phyloP scores from a whole-genome alignment of 306 rosid species.

The Mucuna pruriens region DNA sequence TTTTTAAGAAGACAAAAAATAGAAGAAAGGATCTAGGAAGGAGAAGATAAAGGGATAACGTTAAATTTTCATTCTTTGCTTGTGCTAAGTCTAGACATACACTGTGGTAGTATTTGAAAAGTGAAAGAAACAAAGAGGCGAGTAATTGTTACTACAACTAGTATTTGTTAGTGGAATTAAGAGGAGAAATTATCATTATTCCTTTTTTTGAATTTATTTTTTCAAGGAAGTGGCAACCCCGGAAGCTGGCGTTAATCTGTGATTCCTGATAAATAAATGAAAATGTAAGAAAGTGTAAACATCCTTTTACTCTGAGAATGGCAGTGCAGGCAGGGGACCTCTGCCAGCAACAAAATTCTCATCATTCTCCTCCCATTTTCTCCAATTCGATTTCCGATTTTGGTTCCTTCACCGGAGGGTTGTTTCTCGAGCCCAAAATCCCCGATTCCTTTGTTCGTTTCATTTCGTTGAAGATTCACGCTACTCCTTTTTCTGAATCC shows the following conservation, averaged over 20 bases:
- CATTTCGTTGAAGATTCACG: conserved; percentile 40
- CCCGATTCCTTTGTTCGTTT: conserved; percentile 59
- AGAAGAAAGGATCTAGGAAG: neutral
- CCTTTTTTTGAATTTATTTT: no score
- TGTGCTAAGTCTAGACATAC: neutral
- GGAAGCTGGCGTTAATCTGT: neutral
- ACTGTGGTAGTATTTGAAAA: neutral
- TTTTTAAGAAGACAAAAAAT: neutral
- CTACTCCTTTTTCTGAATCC: conserved; percentile 24
- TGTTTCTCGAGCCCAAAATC: conserved; percentile 70
- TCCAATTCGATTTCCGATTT: conserved; percentile 37
- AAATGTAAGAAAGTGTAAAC: neutral
- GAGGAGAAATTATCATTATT: no score
- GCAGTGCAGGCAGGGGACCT: conserved; percentile 52
- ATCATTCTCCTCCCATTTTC: conserved; percentile 35
- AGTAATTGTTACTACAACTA: neutral
- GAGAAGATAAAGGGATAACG: conserved; percentile 13
- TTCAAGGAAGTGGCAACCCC: neutral
- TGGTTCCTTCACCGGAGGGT: conserved; percentile 53
- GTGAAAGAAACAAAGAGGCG: neutral
- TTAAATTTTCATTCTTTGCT: neutral
- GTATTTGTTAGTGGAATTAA: neutral
- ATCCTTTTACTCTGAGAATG: neutral
- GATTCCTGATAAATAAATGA: neutral
- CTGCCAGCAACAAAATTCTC: conserved; percentile 33